A percentile compares a stretch with the other conserved stretches of the same genome.
phyloP scores from a whole-genome alignment of 192 early-diverging fungal genomes.

The Umbelopsis sp. region DNA sequence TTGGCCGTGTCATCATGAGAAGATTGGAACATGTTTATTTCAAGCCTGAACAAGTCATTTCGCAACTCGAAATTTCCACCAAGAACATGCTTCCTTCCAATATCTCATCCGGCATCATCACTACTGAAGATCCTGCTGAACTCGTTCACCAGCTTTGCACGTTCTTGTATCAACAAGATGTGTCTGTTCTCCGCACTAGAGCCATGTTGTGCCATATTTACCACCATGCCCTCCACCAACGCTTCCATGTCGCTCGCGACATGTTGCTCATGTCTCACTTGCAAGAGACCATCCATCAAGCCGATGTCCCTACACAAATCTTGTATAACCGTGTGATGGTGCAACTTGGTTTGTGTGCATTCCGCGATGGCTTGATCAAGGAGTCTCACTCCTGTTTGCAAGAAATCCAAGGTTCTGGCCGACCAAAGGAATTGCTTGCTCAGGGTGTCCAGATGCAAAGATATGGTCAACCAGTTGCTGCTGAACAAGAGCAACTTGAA shows the following conservation, averaged over 20 bases:
- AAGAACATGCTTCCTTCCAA: constrained; percentile 49
- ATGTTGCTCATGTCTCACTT: constrained; percentile 98
- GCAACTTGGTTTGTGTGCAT: constrained; percentile 95
- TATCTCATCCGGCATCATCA: constrained; percentile 52
- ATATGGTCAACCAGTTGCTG: constrained; percentile 73
- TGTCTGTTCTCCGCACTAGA: constrained; percentile 84
- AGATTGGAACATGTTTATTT: constrained; percentile 97
- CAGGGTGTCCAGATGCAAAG: constrained; percentile 74
- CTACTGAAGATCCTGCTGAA: constrained; percentile 53
- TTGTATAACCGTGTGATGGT: constrained; percentile 96
- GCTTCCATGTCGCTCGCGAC: constrained; percentile 91
- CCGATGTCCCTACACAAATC: constrained; percentile 91
- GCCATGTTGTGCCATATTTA: constrained; percentile 98
- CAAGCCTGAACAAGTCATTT: constrained; percentile 91
- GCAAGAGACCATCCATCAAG: constrained; percentile 89
- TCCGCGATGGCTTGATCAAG: constrained; percentile 90
- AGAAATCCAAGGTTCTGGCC: constrained; percentile 84
- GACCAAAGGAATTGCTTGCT: constrained; percentile 92
- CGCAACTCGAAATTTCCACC: constrained; percentile 64
- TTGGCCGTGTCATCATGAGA: constrained; percentile 80
- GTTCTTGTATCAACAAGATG: constrained; percentile 85
- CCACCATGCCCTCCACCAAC: constrained; percentile 96
- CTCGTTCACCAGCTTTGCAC: constrained; percentile 85
- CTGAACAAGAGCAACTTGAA: constrained; percentile 92
- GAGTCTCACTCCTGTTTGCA: constrained; percentile 86